Evolutionary conservation across 805 yeast species (phyloP), one percentile per base, ranked within the genome.

Genomic region (Candida andamanensis): DNA sequence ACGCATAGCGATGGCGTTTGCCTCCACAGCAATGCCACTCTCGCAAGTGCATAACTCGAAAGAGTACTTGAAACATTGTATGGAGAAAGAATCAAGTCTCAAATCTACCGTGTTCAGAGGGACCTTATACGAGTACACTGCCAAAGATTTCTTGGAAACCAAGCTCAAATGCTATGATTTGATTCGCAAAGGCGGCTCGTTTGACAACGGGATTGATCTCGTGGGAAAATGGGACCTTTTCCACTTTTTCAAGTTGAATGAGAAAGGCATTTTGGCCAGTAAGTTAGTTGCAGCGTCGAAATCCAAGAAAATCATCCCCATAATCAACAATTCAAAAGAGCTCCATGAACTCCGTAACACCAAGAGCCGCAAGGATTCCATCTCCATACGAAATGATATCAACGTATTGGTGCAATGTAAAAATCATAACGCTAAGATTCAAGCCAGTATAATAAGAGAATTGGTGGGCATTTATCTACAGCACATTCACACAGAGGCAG

Each of bases 131-230:
- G 84, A 77, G 40, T 50, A 73, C 13, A 47, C 63, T 2, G 58
- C 69, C 17, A 58, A 66, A 39, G 54, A 56, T 4, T 54, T 62
- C 21, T 50, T 77, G 4, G 56, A 60, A 35, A 29, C 52, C 2
- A 42, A 50, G n/a, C 56, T 74, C 16, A 49, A 60, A 13, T 58
- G 72, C 26, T 42, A 46, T 11, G 47, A 59, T 20, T 35, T 74
- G 28, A 39, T 57, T 2, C 67, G 72, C 25, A 65, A 60, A 24
- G 83, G 83, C 1, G 79, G 81, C 1, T 58, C 75, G 2, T 64
- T 67, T 30, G 83, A 77, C 42, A 61, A 68, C 32, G 83, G 83
- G 0, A 56, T 76, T 4, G 83, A 77, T 45, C 47, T 77, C 4
- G 46, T 69, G 14, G 80, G 80, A 0, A 56, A 56, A 25, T 75